Evolutionary conservation across 495 filamentous ascomycete species (phyloP).

Genomic region (Podospora bellae-mahoneyi): DNA sequence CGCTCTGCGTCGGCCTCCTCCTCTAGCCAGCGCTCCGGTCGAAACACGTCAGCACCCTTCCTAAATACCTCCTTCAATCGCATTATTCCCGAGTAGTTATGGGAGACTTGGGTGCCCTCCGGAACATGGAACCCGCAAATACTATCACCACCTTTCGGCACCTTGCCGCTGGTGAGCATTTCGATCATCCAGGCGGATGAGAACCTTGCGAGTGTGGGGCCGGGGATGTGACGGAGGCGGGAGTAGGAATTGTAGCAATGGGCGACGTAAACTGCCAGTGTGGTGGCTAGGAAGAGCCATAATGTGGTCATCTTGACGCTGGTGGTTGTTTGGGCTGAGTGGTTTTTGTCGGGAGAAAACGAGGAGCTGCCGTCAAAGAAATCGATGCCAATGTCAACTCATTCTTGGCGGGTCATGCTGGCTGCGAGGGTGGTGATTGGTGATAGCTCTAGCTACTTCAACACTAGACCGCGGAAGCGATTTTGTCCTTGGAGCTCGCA

Average conservation of each 20-base stretch:
- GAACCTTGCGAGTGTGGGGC: constrained; percentile 22
- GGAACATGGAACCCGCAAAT: constrained; percentile 53
- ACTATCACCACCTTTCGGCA: constrained; percentile 47
- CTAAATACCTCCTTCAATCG: constrained; percentile 35
- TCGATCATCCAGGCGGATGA: constrained; percentile 26
- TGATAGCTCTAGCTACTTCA: not conserved
- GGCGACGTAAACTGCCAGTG: not conserved
- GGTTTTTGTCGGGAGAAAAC: not conserved
- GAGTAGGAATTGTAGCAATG: constrained; percentile 17
- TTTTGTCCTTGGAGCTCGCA: not conserved
- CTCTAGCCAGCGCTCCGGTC: constrained; percentile 55
- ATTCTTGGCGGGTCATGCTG: not conserved
- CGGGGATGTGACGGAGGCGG: constrained; percentile 28
- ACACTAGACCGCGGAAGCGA: not conserved
- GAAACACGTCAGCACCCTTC: constrained; percentile 43
- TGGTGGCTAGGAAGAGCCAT: not conserved
- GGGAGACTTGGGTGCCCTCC: constrained; percentile 54
- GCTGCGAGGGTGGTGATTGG: not conserved
- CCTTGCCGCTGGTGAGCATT: constrained; percentile 21
- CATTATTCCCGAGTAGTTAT: constrained; percentile 26
- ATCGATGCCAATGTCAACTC: not conserved
- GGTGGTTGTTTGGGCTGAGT: not conserved
- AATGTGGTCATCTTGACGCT: not conserved
- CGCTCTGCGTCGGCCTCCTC: constrained; percentile 29
- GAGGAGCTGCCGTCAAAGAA: not conserved